These are phyloP conservation scores for Cryoendolithus antarcticus DNA, from an alignment of 2,329 filamentous ascomycete genomes.

Conservation along the genomic window DNA sequence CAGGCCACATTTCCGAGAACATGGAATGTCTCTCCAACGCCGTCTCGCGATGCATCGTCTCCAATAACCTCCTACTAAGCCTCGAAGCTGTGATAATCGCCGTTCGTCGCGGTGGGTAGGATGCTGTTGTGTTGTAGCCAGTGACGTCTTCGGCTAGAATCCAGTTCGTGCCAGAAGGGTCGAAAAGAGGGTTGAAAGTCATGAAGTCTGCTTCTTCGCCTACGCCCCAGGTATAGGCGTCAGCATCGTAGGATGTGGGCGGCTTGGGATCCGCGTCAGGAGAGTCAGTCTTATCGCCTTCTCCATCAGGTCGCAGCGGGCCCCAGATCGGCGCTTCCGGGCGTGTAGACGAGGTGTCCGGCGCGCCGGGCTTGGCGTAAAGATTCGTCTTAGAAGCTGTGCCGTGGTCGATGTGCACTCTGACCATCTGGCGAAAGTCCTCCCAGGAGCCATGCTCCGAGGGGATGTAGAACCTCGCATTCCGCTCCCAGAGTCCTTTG, in stretches of 20 bases:
- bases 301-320: slow-evolving; percentile 27
- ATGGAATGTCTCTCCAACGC: slow-evolving; percentile 56
- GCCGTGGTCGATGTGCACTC: slow-evolving; percentile 46
- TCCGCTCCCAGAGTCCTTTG: slow-evolving; percentile 65
- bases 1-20: slow-evolving; percentile 72
- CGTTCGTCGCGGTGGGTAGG: slow-evolving; percentile 53
- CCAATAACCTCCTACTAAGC: slow-evolving; percentile 52
- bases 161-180: slow-evolving; percentile 59
- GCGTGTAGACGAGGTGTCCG: slow-evolving; percentile 27
- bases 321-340: slow-evolving; percentile 39
- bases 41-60: slow-evolving; percentile 64
- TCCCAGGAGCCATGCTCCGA: slow-evolving; percentile 57
- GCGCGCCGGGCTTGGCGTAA: slow-evolving; percentile 27
- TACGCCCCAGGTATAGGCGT: slow-evolving; percentile 51
- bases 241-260: slow-evolving; percentile 42
- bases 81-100: slow-evolving; percentile 62
- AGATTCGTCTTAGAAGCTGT: slow-evolving; percentile 34
- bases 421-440: slow-evolving; percentile 55
- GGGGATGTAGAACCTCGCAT: slow-evolving; percentile 65
- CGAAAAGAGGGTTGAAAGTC: slow-evolving; percentile 65
- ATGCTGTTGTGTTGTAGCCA: slow-evolving; percentile 46
- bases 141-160: slow-evolving; percentile 59
- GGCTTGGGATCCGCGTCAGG: slow-evolving; percentile 41
- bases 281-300: slow-evolving; percentile 35
- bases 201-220: slow-evolving; percentile 65